Base-by-base conservation (phyloP, 352 stramenopile species). In the Phytophthora hybrid region DNA sequence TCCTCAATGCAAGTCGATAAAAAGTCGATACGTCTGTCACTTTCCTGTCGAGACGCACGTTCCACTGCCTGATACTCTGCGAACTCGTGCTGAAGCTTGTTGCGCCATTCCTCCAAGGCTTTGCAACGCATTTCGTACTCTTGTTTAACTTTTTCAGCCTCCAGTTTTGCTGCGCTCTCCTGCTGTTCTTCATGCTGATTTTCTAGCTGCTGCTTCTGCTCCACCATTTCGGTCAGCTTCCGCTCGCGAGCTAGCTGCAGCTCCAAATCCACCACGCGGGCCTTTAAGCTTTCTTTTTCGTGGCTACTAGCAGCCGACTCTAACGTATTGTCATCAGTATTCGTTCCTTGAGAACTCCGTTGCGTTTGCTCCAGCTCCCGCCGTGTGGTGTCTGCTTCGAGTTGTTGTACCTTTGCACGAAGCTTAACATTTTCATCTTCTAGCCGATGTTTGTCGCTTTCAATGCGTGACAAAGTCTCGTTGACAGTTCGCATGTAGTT, bases 1-100 rank as follows among this genome's bases (percentile, higher is more conserved):
- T 86, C 83, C 26, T 81, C 69, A 0, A 90, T 73, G 51, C 83
- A 90, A 37, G 70, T 52, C 5, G 71, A 75, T 5, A 90, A 64
- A 58, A 86, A 90, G 1, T 67, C 71, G 14, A 90, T 81, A 14
- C 83, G 79, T 55, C 66, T 78, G 31, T 84, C 77, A 11, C 73
- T 79, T 62, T 84, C 79, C 31, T 73, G 59, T 46, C 69, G 71
- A 29, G 65, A 62, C 18, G 78, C 67, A 1, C 26, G 29, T 11
- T 70, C 67, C 7, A 70, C 68, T 6, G 23, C 29, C n/a, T 83
- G 68, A 21, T 79, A 81, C 5, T 83, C 77, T 16, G 21, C 31
- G 23, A 91, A 79, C 37, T 89, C 83, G 4, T 68, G 66, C 18
- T 81, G 60, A 7, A 89, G 56, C 13, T 70, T 73, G 10, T 19